Evolutionary conservation across 805 yeast genomes (phyloP).

Genomic region (Yarrowia hollandica): DNA sequence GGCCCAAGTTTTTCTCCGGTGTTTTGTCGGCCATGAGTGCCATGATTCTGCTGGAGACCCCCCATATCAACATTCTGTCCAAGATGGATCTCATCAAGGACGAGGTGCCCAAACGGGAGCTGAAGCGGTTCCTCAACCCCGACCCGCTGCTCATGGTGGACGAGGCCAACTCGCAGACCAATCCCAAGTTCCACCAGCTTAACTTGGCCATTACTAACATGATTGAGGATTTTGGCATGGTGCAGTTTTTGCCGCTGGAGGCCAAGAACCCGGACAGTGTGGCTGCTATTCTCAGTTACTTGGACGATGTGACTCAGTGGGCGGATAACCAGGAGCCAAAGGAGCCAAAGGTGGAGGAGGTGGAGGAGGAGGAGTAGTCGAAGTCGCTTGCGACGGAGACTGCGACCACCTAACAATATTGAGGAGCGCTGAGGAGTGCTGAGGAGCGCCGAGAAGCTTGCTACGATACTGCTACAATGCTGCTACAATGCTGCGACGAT

Average conservation of each 20-base stretch:
- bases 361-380: slow-evolving; percentile 46
- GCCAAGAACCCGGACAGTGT: slow-evolving; percentile 74
- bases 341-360: slow-evolving; percentile 76
- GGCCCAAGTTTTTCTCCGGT: slow-evolving; percentile 91
- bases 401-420: too few relatives aligned
- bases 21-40: slow-evolving; percentile 97
- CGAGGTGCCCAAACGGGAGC: slow-evolving; percentile 68
- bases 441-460: too few relatives aligned
- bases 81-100: slow-evolving; percentile 85
- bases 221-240: slow-evolving; percentile 98
- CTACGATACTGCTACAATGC: too few relatives aligned
- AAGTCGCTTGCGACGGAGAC: too few relatives aligned
- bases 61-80: slow-evolving; percentile 87
- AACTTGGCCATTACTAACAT: slow-evolving; percentile 82
- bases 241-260: slow-evolving; percentile 89
- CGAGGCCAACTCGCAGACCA: slow-evolving; percentile 51
- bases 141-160: slow-evolving; percentile 76
- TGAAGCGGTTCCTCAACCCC: slow-evolving; percentile 85
- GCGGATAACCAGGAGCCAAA: slow-evolving; percentile 94
- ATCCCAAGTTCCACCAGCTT: slow-evolving; percentile 66
- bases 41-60: slow-evolving; percentile 91
- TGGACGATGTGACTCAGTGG: slow-evolving; percentile 98
- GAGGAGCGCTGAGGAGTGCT: too few relatives aligned
- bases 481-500: too few relatives aligned
- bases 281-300: slow-evolving; percentile 79